Percentiles rank a stretch among this genome's conserved stretches.
phyloP scores from a whole-genome alignment of 2,329 filamentous ascomycete genomes.

The Trichophyton simii region DNA sequence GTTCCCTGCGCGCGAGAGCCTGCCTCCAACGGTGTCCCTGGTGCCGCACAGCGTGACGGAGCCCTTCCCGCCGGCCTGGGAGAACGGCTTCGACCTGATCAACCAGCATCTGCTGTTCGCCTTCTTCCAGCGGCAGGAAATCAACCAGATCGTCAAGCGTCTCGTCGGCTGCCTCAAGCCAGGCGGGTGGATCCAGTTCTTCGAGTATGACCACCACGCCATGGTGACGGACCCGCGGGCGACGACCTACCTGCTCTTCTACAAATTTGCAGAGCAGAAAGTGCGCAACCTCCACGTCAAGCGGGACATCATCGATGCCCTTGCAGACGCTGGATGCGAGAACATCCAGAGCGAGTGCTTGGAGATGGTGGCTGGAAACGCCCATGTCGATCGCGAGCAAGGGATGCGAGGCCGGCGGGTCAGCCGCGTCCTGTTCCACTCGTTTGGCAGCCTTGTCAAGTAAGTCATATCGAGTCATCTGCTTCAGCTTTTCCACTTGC shows the following conservation, averaged over 20 bases:
- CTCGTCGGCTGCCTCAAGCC: conserved; percentile 1
- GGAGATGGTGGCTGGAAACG: background rate
- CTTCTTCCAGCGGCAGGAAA: conserved; percentile 3
- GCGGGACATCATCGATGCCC: background rate
- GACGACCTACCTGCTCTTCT: background rate
- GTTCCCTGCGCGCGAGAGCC: background rate
- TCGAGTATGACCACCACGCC: conserved; percentile 1
- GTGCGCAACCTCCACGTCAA: background rate
- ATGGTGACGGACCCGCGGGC: background rate
- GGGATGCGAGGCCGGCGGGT: background rate
- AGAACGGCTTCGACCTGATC: conserved; percentile 4
- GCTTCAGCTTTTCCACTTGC: no score
- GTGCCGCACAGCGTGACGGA: conserved; percentile 1
- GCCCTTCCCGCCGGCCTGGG: conserved; percentile 4
- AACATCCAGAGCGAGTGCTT: background rate
- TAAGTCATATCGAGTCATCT: background rate
- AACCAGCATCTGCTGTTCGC: conserved; percentile 4
- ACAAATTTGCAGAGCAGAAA: background rate
- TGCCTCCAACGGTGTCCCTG: background rate
- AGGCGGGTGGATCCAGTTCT: conserved; percentile 2
- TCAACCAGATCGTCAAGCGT: background rate
- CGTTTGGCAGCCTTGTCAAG: background rate
- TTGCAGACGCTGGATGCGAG: background rate
- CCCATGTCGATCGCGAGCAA: background rate
- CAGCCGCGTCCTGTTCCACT: background rate